Evolutionary conservation across 352 stramenopile species (phyloP), one percentile per base, ranked within the genome.

Genomic region (Pythium rishiriense): DNA sequence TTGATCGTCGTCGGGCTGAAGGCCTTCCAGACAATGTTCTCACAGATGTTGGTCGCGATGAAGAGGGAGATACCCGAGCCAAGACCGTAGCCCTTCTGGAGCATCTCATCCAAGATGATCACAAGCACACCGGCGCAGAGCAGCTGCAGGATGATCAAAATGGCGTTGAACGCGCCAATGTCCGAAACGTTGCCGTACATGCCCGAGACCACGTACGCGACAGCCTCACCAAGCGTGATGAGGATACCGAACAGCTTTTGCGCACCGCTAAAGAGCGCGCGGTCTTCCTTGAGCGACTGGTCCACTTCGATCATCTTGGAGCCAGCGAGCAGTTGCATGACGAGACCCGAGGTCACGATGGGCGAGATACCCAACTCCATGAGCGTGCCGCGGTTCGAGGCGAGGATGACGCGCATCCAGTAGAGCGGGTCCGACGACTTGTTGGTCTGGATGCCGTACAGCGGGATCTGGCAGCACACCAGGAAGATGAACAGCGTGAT

Each of bases 401-500:
- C 98, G 24, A 99, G 79, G 75, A 99, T 99, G 33, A 99, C 97
- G 62, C 98, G 93, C 93, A 99, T 99, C 97, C 97, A 99, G 85
- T 99, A 99, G 69, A 99, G 98, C 60, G 98, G 97, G 81, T 99
- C 98, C 54, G 94, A 98, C 25, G 96, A 98, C 81, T 99, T 98
- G 69, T 96, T 97, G 43, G 89, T 98, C 79, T 99, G 93, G 68
- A 99, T 97, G 68, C 97, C 98, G 82, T 99, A 99, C 59, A 99
- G 91, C 53, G 98, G 98, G 75, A 99, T 99, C 86, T 99, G 98
- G 74, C 97, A 99, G 79, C 97, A 99, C 28, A 99, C 98, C 59
- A 99, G 86, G 85, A 99, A 99, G 69, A 99, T 99, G 87, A 99
- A 99, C 28, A 99, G 91, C 64, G 97, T 99, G 77, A 99, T 98